Conservation (phyloP, 352 stramenopile species). For the Phytophthora niederhauseri region DNA sequence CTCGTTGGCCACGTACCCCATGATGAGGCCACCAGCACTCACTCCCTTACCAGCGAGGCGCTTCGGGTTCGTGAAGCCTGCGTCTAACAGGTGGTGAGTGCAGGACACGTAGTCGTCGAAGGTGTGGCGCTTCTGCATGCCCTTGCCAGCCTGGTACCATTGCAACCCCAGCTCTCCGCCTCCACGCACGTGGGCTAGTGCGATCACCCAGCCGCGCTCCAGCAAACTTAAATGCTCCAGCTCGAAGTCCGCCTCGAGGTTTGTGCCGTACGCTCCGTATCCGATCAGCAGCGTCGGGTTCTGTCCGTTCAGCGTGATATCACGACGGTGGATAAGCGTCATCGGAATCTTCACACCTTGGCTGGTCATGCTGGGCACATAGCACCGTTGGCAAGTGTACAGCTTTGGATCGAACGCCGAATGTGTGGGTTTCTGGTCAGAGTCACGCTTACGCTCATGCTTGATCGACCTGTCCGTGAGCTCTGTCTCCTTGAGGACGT, state of each 20-base stretch:
- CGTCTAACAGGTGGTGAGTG: conserved; percentile 63
- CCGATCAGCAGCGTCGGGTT: conserved; percentile 89
- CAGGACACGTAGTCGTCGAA: conserved; percentile 88
- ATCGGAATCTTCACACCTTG: conserved; percentile 60
- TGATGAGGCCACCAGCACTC: conserved; percentile 89
- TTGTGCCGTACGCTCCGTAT: conserved; percentile 92
- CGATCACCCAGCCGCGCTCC: conserved; percentile 88
- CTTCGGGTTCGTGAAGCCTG: conserved; percentile 64
- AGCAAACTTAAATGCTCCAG: conserved; percentile 85
- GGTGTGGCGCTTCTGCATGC: conserved; percentile 81
- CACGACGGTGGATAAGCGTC: conserved; percentile 77
- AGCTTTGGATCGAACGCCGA: conserved; percentile 35
- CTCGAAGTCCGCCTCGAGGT: conserved; percentile 88
- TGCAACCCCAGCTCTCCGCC: conserved; percentile 85
- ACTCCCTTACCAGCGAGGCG: conserved; percentile 76
- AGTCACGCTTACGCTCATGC: conserved; percentile 3
- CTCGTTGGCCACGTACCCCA: conserved; percentile 89
- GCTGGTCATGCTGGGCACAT: conserved; percentile 50
- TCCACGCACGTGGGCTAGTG: conserved; percentile 90
- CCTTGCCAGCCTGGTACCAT: conserved; percentile 89
- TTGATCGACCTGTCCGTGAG: conserved; percentile 31
- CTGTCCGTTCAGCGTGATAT: conserved; percentile 52
- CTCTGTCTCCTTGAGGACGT: conserved; percentile 64
- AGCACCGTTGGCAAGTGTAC: conserved; percentile 49
- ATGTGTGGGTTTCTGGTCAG: background rate